Percentiles rank a stretch among this genome's conserved stretches.
These are phyloP conservation scores for Maudiozyma pseudohumilis DNA, from an alignment of 805 yeast genomes.

Conservation along the genomic window DNA sequence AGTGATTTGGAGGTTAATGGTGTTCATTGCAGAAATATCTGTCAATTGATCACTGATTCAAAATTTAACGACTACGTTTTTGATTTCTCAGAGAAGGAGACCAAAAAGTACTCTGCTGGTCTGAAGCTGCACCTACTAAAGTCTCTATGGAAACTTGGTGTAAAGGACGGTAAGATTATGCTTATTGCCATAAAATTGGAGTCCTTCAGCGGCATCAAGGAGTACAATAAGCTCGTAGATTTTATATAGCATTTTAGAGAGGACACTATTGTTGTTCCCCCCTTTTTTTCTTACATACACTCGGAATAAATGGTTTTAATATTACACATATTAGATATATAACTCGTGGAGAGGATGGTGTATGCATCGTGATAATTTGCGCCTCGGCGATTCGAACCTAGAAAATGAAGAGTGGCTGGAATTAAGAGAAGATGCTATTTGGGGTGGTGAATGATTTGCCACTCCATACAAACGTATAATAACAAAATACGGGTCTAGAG, in stretches of 20 bases:
- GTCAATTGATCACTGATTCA: constrained; percentile 11
- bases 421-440: too few relatives aligned
- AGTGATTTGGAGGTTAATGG: constrained; percentile 14
- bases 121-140: constrained; percentile 13
- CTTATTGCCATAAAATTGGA: constrained; percentile 17
- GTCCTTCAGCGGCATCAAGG: constrained; percentile 15
- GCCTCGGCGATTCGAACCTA: too few relatives aligned
- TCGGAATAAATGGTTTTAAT: too few relatives aligned
- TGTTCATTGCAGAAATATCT: constrained; percentile 11
- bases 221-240: constrained; percentile 14
- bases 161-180: constrained; percentile 12
- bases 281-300: background rate
- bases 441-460: too few relatives aligned
- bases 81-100: constrained; percentile 6
- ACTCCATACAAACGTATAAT: too few relatives aligned
- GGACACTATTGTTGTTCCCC: background rate
- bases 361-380: background rate
- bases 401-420: too few relatives aligned
- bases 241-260: constrained; percentile 11
- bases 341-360: too few relatives aligned
- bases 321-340: background rate
- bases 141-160: constrained; percentile 20
- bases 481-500: too few relatives aligned
- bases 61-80: constrained; percentile 9
- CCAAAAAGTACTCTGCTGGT: constrained; percentile 9